phyloP scores from a whole-genome alignment of 1,284 basidiomycete species.

The Grifola frondosa region DNA sequence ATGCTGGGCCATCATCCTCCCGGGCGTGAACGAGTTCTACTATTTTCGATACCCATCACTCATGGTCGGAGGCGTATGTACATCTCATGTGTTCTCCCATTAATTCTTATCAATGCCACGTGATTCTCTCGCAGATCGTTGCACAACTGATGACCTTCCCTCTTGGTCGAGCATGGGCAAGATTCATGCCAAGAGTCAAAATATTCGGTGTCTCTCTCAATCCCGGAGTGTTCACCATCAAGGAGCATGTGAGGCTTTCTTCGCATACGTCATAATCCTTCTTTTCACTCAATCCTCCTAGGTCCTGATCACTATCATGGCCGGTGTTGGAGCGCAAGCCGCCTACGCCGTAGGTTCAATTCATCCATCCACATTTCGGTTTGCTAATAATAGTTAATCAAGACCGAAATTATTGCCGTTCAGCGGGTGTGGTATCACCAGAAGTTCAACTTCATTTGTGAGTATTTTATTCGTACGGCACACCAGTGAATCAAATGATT shows the following conservation, averaged over 20 bases:
- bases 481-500: too few relatives aligned
- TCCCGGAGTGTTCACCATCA: slow-evolving; percentile 68
- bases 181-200: slow-evolving; percentile 48
- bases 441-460: slow-evolving; percentile 60
- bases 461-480: slow-evolving; percentile 24
- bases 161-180: slow-evolving; percentile 55
- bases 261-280: too few relatives aligned
- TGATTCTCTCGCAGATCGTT: slow-evolving; percentile 38
- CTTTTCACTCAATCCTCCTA: slow-evolving; percentile 3
- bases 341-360: slow-evolving; percentile 47
- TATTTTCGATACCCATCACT: slow-evolving; percentile 67
- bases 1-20: slow-evolving; percentile 53
- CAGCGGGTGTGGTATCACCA: slow-evolving; percentile 72
- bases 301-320: slow-evolving; percentile 68
- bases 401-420: slow-evolving; percentile 76
- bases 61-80: slow-evolving; percentile 28
- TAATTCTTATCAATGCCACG: not conserved
- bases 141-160: slow-evolving; percentile 63
- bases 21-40: slow-evolving; percentile 64
- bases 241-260: slow-evolving; percentile 51
- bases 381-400: not conserved
- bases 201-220: slow-evolving; percentile 57
- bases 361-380: not conserved
- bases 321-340: slow-evolving; percentile 55
- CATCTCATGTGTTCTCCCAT: not conserved